phyloP scores from a whole-genome alignment of 768 basidiomycete genomes.

The Clitopilus passeckerianus region DNA sequence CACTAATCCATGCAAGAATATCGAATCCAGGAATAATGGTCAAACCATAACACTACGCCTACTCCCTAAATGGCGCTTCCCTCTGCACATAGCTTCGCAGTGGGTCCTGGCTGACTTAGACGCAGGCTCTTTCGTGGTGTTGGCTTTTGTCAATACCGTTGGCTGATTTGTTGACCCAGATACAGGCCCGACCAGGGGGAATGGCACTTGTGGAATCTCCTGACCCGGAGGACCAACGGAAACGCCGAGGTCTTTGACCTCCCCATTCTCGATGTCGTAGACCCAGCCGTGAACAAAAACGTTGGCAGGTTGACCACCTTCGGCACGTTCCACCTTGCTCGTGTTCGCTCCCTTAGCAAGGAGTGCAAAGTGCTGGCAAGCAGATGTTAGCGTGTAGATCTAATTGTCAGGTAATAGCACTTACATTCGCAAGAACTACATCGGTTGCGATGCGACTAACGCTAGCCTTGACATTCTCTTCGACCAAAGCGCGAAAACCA shows the following conservation, averaged over 20 bases:
- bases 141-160: not conserved
- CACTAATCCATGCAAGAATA: no score
- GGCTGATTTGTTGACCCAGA: not conserved
- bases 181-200: conserved; percentile 8
- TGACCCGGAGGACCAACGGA: conserved; percentile 31
- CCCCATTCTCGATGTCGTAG: conserved; percentile 50
- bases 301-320: conserved; percentile 12
- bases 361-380: conserved; percentile 16
- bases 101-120: not conserved
- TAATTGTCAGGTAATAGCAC: not conserved
- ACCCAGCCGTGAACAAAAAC: conserved; percentile 55
- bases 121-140: not conserved
- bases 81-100: conserved; percentile 6
- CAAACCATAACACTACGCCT: no score
- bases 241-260: conserved; percentile 41
- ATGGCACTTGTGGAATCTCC: conserved; percentile 24
- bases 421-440: conserved; percentile 24
- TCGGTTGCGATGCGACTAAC: conserved; percentile 22
- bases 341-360: not conserved
- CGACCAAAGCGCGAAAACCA: conserved; percentile 16
- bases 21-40: no score
- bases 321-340: conserved; percentile 6
- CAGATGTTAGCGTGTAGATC: not conserved
- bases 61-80: not conserved
- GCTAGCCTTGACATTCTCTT: conserved; percentile 17